These are phyloP conservation scores for Berkeleyomyces basicola DNA, from an alignment of 2,329 filamentous ascomycete genomes.

Conservation along the genomic window DNA sequence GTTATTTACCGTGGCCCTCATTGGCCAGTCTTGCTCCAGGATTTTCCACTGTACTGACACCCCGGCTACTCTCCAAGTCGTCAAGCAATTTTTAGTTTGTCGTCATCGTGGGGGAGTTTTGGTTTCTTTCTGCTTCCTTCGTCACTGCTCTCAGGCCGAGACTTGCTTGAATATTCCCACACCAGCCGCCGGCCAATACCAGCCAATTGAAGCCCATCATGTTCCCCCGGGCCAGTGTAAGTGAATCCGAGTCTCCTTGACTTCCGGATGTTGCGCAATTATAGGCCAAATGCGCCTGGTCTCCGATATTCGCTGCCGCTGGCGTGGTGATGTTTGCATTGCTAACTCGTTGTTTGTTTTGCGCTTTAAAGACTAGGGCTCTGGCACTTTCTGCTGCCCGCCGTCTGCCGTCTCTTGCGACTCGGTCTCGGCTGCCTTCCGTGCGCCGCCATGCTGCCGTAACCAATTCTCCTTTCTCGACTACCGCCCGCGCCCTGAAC, in stretches of 20 bases:
- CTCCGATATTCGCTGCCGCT: not conserved
- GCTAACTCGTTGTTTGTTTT: not conserved
- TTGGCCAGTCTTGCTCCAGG: not conserved
- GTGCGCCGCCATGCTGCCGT: not conserved
- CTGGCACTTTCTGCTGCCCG: slow-evolving; percentile 10
- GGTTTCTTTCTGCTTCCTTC: not conserved
- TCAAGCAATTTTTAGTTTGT: not conserved
- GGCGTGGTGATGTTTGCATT: not conserved
- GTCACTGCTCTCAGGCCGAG: not conserved
- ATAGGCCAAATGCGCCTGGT: not conserved
- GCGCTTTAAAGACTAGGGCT: not conserved
- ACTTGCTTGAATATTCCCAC: not conserved
- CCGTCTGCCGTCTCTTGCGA: slow-evolving; percentile 1
- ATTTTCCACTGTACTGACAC: not conserved
- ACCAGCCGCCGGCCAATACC: not conserved
- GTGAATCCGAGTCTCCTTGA: not conserved
- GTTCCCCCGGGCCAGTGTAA: slow-evolving; percentile 13
- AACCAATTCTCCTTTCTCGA: slow-evolving; percentile 3
- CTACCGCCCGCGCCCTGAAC: slow-evolving; percentile 13
- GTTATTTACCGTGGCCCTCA: no score
- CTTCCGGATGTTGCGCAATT: not conserved
- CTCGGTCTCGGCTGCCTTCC: not conserved
- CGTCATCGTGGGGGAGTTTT: not conserved
- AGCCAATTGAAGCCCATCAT: not conserved
- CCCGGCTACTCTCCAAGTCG: not conserved